Conservation (phyloP, 148 eudicot genomes). For the Fagopyrum esculentum region DNA sequence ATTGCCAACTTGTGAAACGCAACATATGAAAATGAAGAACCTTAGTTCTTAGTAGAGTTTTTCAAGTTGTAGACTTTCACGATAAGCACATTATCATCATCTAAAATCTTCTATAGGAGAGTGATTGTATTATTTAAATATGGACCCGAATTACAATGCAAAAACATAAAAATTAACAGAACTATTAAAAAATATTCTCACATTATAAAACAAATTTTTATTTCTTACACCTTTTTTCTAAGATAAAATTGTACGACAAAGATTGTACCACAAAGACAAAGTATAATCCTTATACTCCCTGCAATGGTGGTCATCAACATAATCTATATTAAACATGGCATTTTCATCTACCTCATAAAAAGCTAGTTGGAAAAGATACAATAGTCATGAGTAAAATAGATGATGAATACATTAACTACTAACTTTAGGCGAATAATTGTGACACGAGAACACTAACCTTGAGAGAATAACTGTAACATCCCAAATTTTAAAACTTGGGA, state of each 20-base stretch:
- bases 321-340: not conserved
- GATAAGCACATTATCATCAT: constrained; percentile 62
- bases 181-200: not conserved
- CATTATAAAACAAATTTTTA: not conserved
- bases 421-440: not conserved
- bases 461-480: constrained; percentile 25
- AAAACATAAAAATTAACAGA: not conserved
- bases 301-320: not conserved
- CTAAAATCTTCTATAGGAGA: constrained; percentile 52
- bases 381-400: not conserved
- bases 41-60: not conserved
- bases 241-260: not conserved
- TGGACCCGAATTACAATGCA: constrained; percentile 39
- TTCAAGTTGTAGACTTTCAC: constrained; percentile 39
- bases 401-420: not conserved
- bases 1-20: constrained; percentile 25
- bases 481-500: too few species aligned
- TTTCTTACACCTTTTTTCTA: not conserved
- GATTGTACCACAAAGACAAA: not conserved
- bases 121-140: constrained; percentile 41
- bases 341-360: not conserved
- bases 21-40: constrained; percentile 13
- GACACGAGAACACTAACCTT: constrained; percentile 36
- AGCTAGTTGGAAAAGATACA: not conserved
- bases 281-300: not conserved